These are phyloP conservation scores for Chrysanthemum seticuspe DNA, from an alignment of 129 eudicot genomes.

Conservation along the genomic window DNA sequence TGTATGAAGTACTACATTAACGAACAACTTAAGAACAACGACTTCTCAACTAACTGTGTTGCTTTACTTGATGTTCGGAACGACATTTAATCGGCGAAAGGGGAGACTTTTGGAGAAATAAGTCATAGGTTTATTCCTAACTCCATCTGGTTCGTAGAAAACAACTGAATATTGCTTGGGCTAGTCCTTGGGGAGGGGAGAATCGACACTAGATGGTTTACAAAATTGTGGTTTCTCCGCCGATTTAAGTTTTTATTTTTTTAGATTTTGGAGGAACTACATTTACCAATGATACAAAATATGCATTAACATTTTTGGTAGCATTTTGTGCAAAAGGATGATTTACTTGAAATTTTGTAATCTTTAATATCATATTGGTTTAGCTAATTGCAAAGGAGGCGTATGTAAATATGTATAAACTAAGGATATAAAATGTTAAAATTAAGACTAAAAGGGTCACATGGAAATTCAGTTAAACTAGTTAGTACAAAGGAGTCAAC, in stretches of 20 bases:
- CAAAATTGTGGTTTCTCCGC: too few species aligned
- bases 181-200: too few species aligned
- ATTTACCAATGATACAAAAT: too few species aligned
- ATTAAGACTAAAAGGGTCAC: background rate
- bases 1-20: too few species aligned
- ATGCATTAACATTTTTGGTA: background rate
- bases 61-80: too few species aligned
- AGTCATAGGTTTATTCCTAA: background rate
- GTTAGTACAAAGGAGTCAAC: constrained; percentile 22
- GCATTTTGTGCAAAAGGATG: background rate
- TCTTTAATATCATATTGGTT: background rate
- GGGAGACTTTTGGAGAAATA: background rate
- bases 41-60: too few species aligned
- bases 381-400: too few species aligned
- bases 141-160: too few species aligned
- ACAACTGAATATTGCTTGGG: background rate
- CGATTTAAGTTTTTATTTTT: background rate
- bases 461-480: constrained; percentile 8
- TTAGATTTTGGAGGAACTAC: background rate
- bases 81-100: too few species aligned
- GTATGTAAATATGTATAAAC: background rate
- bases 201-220: too few species aligned
- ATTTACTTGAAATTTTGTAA: background rate
- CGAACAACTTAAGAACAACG: too few species aligned
- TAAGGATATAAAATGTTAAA: background rate